phyloP scores from a whole-genome alignment of 352 stramenopile species.

The Phytophthora citricola region DNA sequence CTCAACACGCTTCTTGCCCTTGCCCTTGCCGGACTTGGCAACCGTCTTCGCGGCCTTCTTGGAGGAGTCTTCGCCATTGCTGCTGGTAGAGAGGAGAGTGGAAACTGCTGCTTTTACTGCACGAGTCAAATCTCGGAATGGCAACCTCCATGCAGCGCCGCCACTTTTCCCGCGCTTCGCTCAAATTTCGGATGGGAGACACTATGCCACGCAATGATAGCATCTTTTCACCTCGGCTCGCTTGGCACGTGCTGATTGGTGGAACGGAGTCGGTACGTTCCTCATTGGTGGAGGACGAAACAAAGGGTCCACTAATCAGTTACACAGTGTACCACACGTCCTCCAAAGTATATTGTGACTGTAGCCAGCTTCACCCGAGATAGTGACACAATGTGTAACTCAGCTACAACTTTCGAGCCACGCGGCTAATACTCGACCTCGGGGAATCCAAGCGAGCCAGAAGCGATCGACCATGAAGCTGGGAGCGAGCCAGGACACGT shows the following conservation, averaged over 20 bases:
- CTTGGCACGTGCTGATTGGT: slow-evolving; percentile 32
- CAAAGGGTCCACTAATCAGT: not conserved
- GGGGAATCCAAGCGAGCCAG: slow-evolving; percentile 26
- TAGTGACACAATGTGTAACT: no score
- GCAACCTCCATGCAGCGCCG: not conserved
- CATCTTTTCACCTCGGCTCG: slow-evolving; percentile 32
- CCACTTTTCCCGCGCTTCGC: slow-evolving; percentile 22
- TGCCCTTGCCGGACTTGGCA: slow-evolving; percentile 80
- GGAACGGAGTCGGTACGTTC: not conserved
- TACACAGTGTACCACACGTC: not conserved
- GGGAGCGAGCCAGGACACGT: slow-evolving; percentile 58
- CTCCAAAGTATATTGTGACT: not conserved
- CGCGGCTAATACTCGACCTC: slow-evolving; percentile 35
- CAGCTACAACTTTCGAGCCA: slow-evolving; percentile 17
- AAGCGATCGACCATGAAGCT: slow-evolving; percentile 63
- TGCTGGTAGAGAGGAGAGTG: slow-evolving; percentile 24
- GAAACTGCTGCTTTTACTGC: slow-evolving; percentile 32
- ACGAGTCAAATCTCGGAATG: slow-evolving; percentile 50
- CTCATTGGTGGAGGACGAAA: slow-evolving; percentile 27
- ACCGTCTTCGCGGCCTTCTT: slow-evolving; percentile 93
- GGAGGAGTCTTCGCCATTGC: slow-evolving; percentile 95
- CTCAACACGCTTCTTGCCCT: slow-evolving; percentile 90
- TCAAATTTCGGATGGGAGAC: slow-evolving; percentile 15
- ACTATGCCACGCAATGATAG: slow-evolving; percentile 12
- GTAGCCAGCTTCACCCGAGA: no score